Percentiles rank a stretch among this genome's conserved stretches.
phyloP scores from a whole-genome alignment of 2,329 filamentous ascomycete genomes.

The Neofusicoccum sp. region DNA sequence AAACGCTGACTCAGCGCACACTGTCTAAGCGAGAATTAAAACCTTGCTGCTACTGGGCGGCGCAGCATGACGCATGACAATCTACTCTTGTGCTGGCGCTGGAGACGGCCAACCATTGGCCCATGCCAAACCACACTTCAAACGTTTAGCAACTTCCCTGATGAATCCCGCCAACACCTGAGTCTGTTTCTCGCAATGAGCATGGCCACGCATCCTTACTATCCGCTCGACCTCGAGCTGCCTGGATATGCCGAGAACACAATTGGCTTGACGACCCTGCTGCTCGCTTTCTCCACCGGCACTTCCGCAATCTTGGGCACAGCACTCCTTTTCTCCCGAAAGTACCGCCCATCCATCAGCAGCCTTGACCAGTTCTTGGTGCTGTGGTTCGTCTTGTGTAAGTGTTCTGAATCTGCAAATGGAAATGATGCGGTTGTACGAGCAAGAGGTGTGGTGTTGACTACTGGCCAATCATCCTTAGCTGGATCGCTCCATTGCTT shows the following conservation, averaged over 20 bases:
- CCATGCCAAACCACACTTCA: background rate
- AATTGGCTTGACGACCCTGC: background rate
- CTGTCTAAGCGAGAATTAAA: slow-evolving; percentile 4
- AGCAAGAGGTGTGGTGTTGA: background rate
- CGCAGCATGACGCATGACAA: background rate
- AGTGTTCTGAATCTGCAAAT: background rate
- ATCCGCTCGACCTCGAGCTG: slow-evolving; percentile 10
- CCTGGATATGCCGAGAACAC: slow-evolving; percentile 1
- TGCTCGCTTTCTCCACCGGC: background rate
- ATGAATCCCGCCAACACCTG: background rate
- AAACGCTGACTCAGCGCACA: slow-evolving; percentile 9
- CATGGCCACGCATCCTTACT: background rate
- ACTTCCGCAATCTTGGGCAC: background rate
- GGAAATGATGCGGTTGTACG: background rate
- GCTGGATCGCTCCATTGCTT: slow-evolving; percentile 14
- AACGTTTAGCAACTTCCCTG: background rate
- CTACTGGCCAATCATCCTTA: background rate
- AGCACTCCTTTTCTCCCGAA: background rate
- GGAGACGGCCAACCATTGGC: background rate
- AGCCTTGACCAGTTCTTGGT: background rate
- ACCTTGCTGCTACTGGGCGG: background rate
- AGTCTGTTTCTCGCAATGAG: background rate
- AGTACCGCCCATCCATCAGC: slow-evolving; percentile 1
- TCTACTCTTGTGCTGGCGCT: background rate
- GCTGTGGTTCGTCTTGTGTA: slow-evolving; percentile 15